A percentile compares a stretch with the other conserved stretches of the same genome.
phyloP scores from a whole-genome alignment of 441 rosid genomes.

The Populus hybrid region DNA sequence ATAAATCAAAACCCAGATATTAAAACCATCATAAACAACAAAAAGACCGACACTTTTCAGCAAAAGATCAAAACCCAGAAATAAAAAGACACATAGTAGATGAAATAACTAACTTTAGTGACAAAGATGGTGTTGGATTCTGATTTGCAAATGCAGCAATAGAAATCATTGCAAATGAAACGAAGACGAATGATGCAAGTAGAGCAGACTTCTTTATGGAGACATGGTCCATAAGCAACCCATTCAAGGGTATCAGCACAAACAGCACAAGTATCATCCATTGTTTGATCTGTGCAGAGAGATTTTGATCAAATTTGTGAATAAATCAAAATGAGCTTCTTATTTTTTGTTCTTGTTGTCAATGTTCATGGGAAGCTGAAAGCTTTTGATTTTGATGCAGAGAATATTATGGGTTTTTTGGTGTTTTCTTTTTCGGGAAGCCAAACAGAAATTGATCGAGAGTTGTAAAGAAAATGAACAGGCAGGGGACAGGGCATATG shows the following conservation, averaged over 20 bases:
- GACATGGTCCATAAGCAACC: constrained; percentile 86
- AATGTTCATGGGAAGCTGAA: background rate
- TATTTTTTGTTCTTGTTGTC: background rate
- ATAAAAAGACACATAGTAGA: background rate
- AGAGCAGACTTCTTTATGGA: constrained; percentile 82
- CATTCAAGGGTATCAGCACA: constrained; percentile 84
- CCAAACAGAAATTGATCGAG: constrained; percentile 2
- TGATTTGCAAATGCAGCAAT: constrained; percentile 87
- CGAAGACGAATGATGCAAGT: constrained; percentile 88
- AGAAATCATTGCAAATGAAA: constrained; percentile 64
- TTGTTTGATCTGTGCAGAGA: constrained; percentile 15
- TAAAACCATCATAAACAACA: background rate
- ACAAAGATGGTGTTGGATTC: constrained; percentile 55
- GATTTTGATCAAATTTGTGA: background rate
- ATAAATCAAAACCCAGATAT: background rate
- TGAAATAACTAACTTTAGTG: constrained; percentile 55
- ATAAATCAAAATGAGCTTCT: background rate
- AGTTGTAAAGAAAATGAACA: background rate
- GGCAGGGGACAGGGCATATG: background rate
- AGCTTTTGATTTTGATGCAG: background rate
- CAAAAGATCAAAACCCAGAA: background rate
- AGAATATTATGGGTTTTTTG: background rate
- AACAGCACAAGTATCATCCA: constrained; percentile 89
- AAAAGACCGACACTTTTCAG: background rate
- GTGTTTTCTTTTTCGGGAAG: background rate